Evolutionary conservation across 306 rosid genomes (phyloP).

Genomic region (Castanospermum australe): DNA sequence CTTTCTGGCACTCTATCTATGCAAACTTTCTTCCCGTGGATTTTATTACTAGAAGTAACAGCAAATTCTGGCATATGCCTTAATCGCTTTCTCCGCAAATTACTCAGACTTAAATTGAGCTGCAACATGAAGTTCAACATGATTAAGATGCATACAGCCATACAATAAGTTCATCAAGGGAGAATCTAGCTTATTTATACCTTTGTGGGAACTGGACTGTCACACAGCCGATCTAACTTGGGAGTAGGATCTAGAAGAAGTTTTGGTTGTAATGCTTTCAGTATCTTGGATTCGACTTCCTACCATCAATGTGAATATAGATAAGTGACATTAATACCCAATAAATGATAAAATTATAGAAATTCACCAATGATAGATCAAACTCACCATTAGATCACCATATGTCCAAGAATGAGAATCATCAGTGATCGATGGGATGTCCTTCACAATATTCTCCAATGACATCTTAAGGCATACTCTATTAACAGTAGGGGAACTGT

Average conservation of each 20-base stretch:
- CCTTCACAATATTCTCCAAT: slow-evolving; percentile 95
- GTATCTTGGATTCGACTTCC: slow-evolving; percentile 88
- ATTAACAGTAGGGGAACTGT: slow-evolving; percentile 57
- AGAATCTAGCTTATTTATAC: slow-evolving; percentile 44
- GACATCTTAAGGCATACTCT: slow-evolving; percentile 86
- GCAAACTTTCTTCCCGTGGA: slow-evolving; percentile 78
- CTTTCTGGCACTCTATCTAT: slow-evolving; percentile 75
- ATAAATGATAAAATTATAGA: slow-evolving; percentile 20
- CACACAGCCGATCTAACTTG: slow-evolving; percentile 72
- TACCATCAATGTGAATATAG: slow-evolving; percentile 34
- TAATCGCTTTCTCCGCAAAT: slow-evolving; percentile 65
- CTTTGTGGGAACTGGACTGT: slow-evolving; percentile 62
- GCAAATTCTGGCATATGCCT: slow-evolving; percentile 81
- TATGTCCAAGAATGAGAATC: slow-evolving; percentile 90
- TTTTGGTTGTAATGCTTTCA: slow-evolving; percentile 86
- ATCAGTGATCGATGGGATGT: slow-evolving; percentile 81
- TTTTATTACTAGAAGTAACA: slow-evolving; percentile 61
- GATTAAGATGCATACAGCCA: slow-evolving; percentile 31
- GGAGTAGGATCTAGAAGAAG: slow-evolving; percentile 87
- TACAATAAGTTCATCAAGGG: slow-evolving; percentile 24
- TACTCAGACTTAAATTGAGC: slow-evolving; percentile 59
- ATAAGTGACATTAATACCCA: slow-evolving; percentile 23
- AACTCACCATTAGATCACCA: slow-evolving; percentile 94
- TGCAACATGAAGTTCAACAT: slow-evolving; percentile 46
- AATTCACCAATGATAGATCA: slow-evolving; percentile 26